phyloP scores from a whole-genome alignment of 192 early-diverging fungal genomes.

The Linnemannia schmuckeri region DNA sequence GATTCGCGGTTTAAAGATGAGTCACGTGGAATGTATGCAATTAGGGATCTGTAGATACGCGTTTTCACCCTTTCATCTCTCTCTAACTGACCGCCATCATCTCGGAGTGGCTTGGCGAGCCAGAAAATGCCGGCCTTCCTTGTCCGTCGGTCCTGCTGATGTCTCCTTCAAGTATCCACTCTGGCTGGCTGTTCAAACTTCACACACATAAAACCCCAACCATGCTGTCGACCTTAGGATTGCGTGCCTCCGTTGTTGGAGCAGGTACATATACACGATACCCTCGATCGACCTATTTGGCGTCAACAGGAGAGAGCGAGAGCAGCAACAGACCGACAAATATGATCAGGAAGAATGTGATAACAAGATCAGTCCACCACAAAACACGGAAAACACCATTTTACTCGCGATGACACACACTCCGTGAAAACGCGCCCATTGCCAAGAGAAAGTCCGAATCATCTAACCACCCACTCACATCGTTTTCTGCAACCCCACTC shows the following conservation, averaged over 20 bases:
- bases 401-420: background rate
- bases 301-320: background rate
- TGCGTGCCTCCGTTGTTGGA: slow-evolving; percentile 40
- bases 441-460: background rate
- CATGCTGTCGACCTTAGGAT: slow-evolving; percentile 54
- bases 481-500: background rate
- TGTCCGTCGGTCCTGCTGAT: background rate
- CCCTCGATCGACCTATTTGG: background rate
- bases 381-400: background rate
- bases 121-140: background rate
- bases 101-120: slow-evolving; percentile 6
- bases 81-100: slow-evolving; percentile 9
- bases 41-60: background rate
- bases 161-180: background rate
- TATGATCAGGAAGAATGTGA: background rate
- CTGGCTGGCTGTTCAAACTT: slow-evolving; percentile 7
- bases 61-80: background rate
- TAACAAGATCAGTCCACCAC: background rate
- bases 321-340: no score
- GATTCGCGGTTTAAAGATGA: background rate
- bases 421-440: background rate
- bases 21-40: background rate
- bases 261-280: slow-evolving; percentile 16
- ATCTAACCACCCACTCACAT: slow-evolving; percentile 7
- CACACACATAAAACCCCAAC: background rate